These are phyloP conservation scores for Debaryomyces prosopidis DNA, from an alignment of 805 yeast species.

Conservation along the genomic window DNA sequence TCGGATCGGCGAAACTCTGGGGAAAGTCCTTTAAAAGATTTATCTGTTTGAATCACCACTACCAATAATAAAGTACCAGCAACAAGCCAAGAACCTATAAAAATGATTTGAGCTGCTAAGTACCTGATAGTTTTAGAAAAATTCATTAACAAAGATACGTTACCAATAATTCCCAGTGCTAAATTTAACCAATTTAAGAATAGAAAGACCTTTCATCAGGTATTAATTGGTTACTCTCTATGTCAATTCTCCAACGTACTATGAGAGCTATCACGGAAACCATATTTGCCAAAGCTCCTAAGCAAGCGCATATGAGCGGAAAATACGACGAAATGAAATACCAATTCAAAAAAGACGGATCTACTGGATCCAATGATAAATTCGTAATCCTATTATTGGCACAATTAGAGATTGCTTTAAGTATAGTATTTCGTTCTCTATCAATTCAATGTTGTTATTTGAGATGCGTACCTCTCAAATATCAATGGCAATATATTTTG, in stretches of 20 bases:
- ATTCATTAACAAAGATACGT: conserved; percentile 67
- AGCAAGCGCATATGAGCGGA: conserved; percentile 47
- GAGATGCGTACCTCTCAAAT: too few relatives aligned
- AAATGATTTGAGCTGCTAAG: conserved; percentile 58
- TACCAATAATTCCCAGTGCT: conserved; percentile 65
- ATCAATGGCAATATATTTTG: too few relatives aligned
- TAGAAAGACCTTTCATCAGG: conserved; percentile 43
- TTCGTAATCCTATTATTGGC: too few relatives aligned
- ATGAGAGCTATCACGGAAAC: conserved; percentile 70
- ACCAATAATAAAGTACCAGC: conserved; percentile 57
- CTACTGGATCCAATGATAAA: too few relatives aligned
- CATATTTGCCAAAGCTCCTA: conserved; percentile 79
- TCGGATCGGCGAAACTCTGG: conserved; percentile 36
- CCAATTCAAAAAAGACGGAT: too few relatives aligned
- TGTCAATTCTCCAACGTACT: conserved; percentile 59
- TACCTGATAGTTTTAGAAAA: conserved; percentile 61
- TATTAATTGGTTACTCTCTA: conserved; percentile 19
- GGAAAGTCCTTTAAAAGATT: conserved; percentile 13
- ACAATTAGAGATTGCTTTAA: too few relatives aligned
- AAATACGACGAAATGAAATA: too few relatives aligned
- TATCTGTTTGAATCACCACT: conserved; percentile 43
- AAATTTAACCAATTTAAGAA: conserved; percentile 64
- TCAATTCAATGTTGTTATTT: too few relatives aligned
- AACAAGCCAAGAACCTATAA: conserved; percentile 62
- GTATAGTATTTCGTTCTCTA: too few relatives aligned